Conservation (phyloP, 225 moss, liverwort and hornwort genomes). For the Takakia lepidozioides region DNA sequence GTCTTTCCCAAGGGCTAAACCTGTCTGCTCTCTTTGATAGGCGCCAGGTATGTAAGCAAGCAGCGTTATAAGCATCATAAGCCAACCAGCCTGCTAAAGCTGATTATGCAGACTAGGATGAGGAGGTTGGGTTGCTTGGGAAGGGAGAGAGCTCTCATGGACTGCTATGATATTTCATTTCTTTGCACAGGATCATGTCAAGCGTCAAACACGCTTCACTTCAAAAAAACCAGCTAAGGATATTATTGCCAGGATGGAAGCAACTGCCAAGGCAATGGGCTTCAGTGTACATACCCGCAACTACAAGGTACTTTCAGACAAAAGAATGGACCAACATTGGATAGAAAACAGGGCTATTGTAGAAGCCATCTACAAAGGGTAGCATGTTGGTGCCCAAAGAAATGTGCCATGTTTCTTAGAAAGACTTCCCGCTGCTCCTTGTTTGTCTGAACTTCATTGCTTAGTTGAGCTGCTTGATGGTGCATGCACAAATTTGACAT, state of each 20-base stretch:
- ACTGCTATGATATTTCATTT: conserved; percentile 5
- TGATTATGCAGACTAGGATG: no score
- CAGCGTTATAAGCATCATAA: no score
- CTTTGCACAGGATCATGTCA: conserved; percentile 76
- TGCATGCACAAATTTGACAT: no score
- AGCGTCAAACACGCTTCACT: conserved; percentile 95
- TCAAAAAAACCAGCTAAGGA: conserved; percentile 88
- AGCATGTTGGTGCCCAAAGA: neutral
- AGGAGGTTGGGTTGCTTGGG: no score
- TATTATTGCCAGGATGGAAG: conserved; percentile 61
- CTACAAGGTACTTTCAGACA: conserved; percentile 85
- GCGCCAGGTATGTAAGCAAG: conserved; percentile 71
- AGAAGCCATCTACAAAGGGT: neutral
- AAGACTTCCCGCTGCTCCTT: no score
- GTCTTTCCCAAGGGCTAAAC: conserved; percentile 93
- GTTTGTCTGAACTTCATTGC: no score
- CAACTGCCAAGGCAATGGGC: conserved; percentile 54
- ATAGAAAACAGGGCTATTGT: no score
- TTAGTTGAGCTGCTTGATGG: no score
- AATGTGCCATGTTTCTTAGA: no score
- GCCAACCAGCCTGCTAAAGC: no score
- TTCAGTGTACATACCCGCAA: conserved; percentile 58
- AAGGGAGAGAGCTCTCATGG: no score
- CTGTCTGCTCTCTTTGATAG: conserved; percentile 93
- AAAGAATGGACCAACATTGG: no score